Percentiles rank a stretch among this genome's conserved stretches.
These are phyloP conservation scores for Lipomyces starkeyi DNA, from an alignment of 805 yeast genomes.

Conservation along the genomic window DNA sequence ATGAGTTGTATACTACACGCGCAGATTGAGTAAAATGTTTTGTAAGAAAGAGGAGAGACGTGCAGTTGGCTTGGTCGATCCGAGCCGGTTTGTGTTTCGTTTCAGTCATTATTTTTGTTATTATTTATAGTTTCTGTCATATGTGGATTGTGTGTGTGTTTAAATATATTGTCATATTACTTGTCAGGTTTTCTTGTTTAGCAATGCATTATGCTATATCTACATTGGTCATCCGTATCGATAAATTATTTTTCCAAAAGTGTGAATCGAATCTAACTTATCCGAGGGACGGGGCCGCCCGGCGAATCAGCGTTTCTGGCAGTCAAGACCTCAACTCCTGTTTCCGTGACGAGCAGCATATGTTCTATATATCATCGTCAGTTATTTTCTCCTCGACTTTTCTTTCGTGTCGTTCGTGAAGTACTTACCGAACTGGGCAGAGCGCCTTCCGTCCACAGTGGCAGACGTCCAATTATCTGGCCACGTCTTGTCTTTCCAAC, in stretches of 20 bases:
- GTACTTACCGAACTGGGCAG: slow-evolving; percentile 79
- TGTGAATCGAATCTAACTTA: neutral
- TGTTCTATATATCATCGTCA: slow-evolving; percentile 57
- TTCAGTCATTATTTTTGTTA: neutral
- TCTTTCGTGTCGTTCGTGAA: no score
- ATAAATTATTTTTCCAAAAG: neutral
- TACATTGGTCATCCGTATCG: neutral
- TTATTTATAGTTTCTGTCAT: neutral
- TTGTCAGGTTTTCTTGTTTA: neutral
- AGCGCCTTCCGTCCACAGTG: slow-evolving; percentile 85
- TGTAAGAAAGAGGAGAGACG: neutral
- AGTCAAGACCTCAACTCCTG: slow-evolving; percentile 88
- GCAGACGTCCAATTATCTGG: slow-evolving; percentile 98
- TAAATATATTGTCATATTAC: neutral
- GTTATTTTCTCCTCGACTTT: neutral
- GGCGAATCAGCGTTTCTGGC: slow-evolving; percentile 82
- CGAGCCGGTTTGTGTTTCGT: neutral
- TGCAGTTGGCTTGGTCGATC: neutral
- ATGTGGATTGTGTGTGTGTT: neutral
- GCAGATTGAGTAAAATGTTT: neutral
- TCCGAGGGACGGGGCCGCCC: slow-evolving; percentile 70
- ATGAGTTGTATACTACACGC: slow-evolving; percentile 2
- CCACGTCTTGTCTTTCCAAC: slow-evolving; percentile 83
- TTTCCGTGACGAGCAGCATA: slow-evolving; percentile 88
- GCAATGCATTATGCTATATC: neutral